Evolutionary conservation across 768 basidiomycete species (phyloP), one percentile per base, ranked within the genome.

Genomic region (Chalciporus pseudorubinellus): DNA sequence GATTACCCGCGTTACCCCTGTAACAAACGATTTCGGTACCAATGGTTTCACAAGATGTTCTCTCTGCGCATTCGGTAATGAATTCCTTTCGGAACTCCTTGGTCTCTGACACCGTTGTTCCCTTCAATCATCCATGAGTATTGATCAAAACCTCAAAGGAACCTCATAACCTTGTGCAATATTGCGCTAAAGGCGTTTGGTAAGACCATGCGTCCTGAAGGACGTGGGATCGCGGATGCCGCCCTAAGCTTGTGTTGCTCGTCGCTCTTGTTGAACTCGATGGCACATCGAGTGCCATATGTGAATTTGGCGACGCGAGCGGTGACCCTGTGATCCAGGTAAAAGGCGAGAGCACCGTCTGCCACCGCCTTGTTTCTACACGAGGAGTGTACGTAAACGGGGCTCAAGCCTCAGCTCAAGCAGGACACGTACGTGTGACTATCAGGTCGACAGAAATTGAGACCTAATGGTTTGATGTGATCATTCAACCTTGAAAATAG

Each of bases 381-480:
- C 5, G 22, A 44, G 31, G 7, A 6, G n/a, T 8, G 29, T 44
- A 9, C 8, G 11, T 26, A 16, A 24, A 42, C 9, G 34, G 33
- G 50, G 16, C 11, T n/a, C 8, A 20, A 8, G n/a, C 22, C 13
- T 31, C 7, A 18, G 38, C 64, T 68, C n/a, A n/a, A n/a, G 24
- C 9, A n/a, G 9, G 24, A 16, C 50, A 22, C 64, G 53, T 12
- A 80, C 82, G 80, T 72, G 59, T 79, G 76, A 28, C 72, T 73
- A 48, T 82, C 78, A 6, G 80, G 81, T 3, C 80, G 73, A 50
- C 73, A 71, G 34, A 83, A 69, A 19, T 70, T 64, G 29, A 81
- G 46, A 2, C 70, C 67, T 11, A 70, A 48, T 0, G 67, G 64
- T 19, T 53, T 61, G n/a, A 82, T 59, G 2, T 67, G 56, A 1